These are phyloP conservation scores for Entelexis sorbosivorans DNA, from an alignment of 1,139 yeast genomes.

Conservation along the genomic window DNA sequence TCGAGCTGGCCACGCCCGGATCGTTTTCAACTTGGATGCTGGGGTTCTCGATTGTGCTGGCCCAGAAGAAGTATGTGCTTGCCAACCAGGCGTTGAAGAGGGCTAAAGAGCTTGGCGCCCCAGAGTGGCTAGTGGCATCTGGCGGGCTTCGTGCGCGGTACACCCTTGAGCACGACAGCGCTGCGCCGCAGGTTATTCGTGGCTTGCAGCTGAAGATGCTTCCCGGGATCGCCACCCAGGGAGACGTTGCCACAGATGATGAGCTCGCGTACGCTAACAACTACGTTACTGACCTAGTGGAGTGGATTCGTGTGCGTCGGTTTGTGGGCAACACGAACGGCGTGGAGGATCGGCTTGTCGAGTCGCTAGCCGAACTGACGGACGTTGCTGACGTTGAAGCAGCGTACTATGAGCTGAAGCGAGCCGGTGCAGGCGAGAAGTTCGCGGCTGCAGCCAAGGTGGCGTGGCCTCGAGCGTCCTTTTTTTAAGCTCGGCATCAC, in stretches of 20 bases:
- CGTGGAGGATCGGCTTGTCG: conserved; percentile 16
- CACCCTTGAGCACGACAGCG: conserved; percentile 24
- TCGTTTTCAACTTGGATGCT: conserved; percentile 32
- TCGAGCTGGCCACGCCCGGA: conserved; percentile 28
- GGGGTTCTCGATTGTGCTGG: conserved; percentile 38
- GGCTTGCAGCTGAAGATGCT: conserved; percentile 28
- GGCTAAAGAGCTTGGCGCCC: conserved; percentile 29
- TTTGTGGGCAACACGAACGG: conserved; percentile 11
- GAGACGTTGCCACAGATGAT: conserved; percentile 25
- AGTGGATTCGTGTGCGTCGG: conserved; percentile 20
- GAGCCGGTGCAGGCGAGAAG: conserved; percentile 14
- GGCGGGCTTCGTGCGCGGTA: conserved; percentile 26
- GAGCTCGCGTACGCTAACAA: conserved; percentile 24
- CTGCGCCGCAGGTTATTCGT: conserved; percentile 29
- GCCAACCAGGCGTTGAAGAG: conserved; percentile 38
- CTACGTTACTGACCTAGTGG: conserved; percentile 23
- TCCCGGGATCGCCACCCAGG: conserved; percentile 26
- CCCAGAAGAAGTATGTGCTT: conserved; percentile 38
- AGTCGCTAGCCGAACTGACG: conserved; percentile 1
- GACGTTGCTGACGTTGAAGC: conserved; percentile 10
- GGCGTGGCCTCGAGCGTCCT: conserved; percentile 14
- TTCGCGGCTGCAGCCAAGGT: conserved; percentile 14
- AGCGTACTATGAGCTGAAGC: conserved; percentile 11
- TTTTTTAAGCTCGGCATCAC: neutral
- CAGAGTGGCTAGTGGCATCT: conserved; percentile 26